Base-by-base conservation (phyloP, 805 yeast genomes). In the Barnettozyma californica region DNA sequence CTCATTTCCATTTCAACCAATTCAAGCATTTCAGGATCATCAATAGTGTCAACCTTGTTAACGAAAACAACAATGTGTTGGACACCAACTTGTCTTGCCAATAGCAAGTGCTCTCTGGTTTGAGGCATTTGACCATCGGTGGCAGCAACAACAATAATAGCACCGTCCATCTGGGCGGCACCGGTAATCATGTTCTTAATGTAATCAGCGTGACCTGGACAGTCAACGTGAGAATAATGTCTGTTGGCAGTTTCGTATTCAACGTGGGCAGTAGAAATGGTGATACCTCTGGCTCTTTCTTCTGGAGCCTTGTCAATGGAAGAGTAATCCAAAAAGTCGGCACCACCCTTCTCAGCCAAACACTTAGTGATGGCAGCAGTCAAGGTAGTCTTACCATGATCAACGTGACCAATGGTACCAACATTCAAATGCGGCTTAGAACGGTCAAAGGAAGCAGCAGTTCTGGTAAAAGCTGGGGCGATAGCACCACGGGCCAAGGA, bases 1-100 rank as follows among this genome's bases (percentile, higher is more conserved):
- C 99, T 87, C 99, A 94, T 94, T 79, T 94, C 99, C 99, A 94
- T 94, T 78, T 94, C 99, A 58, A 94, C 99, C 63, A 94, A 83
- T 78, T 94, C 99, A 70, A 94, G 80, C 97, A 92, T 94, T 78
- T 94, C 99, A 57, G 96, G 95, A 70, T 94, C 99, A 67, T 94
- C 97, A 67, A 94, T 81, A 61, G 96, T 87, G 71, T 94, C 99
- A 62, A 94, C 94, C 78, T 94, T 94, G 87, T 94, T 94, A 52
- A 94, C 98, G 63, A 87, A 94, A 46, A 94, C 99, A 70, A 94
- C 97, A 67, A 94, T 81, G 74, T 90, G 81, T 76, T 92, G 95
- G 59, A 94, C 96, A 81, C 99, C 99, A 68, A 94, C 98, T 78
- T 94, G 99, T 79, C 98, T 89, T 56, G 99, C 99, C 66, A 94